Evolutionary conservation across 1,139 yeast species (phyloP).

Genomic region (Yamadazyma sp.): DNA sequence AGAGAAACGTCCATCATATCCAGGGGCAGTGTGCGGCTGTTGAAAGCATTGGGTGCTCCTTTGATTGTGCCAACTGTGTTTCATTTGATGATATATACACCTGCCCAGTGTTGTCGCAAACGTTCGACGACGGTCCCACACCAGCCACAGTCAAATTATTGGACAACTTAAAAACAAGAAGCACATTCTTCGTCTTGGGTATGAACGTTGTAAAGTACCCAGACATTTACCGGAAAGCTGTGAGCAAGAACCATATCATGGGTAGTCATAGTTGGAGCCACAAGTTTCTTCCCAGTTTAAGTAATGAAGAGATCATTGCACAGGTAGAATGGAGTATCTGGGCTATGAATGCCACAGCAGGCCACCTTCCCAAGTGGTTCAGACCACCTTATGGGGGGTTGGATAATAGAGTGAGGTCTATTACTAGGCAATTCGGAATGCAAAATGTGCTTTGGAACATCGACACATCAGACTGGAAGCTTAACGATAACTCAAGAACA

Average conservation of each 20-base stretch:
- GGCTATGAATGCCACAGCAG: constrained; percentile 96
- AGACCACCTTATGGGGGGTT: constrained; percentile 96
- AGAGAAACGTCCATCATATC: constrained; percentile 45
- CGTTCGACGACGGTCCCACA: constrained; percentile 95
- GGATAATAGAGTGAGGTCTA: constrained; percentile 80
- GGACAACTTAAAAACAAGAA: constrained; percentile 45
- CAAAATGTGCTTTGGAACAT: constrained; percentile 89
- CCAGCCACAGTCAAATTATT: constrained; percentile 64
- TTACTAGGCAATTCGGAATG: constrained; percentile 82
- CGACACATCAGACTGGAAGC: constrained; percentile 90
- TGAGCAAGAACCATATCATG: constrained; percentile 67
- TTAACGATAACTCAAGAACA: constrained; percentile 43
- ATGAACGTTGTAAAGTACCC: constrained; percentile 76
- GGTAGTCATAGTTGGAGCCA: constrained; percentile 96
- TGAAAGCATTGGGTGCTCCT: constrained; percentile 60
- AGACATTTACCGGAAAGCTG: constrained; percentile 60
- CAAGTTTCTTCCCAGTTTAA: constrained; percentile 71
- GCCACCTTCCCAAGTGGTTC: constrained; percentile 89
- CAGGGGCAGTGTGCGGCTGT: constrained; percentile 61
- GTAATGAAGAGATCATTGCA: constrained; percentile 80
- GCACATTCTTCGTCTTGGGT: constrained; percentile 87
- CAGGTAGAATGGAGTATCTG: constrained; percentile 94
- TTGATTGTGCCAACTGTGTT: constrained; percentile 82
- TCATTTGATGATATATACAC: constrained; percentile 76
- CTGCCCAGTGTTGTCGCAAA: constrained; percentile 75